Conservation (phyloP, 331 rosid species). For the Malus hybrid region DNA sequence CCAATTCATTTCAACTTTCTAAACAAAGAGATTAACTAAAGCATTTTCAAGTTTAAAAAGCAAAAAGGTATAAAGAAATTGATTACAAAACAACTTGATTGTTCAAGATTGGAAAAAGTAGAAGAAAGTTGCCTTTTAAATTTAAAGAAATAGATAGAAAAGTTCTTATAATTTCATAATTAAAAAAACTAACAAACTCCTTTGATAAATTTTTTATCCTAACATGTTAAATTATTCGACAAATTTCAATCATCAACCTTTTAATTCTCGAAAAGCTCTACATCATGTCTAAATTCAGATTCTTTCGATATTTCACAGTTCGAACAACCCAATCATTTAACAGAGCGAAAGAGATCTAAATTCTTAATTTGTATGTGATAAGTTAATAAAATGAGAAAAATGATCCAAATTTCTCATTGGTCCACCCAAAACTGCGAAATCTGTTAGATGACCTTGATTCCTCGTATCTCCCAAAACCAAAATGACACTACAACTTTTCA, state of each 20-base stretch:
- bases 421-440: too few relatives aligned
- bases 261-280: too few relatives aligned
- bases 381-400: too few relatives aligned
- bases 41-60: background rate
- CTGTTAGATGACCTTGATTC: too few relatives aligned
- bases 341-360: too few relatives aligned
- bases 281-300: too few relatives aligned
- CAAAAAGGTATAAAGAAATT: background rate
- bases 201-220: background rate
- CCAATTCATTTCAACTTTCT: background rate
- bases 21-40: background rate
- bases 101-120: background rate
- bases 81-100: background rate
- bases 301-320: too few relatives aligned
- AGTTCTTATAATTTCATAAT: too few relatives aligned
- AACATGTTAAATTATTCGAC: too few relatives aligned
- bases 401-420: too few relatives aligned
- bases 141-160: background rate
- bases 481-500: background rate
- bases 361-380: too few relatives aligned
- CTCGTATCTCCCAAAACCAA: background rate
- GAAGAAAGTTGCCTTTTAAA: background rate
- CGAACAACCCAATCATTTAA: fast-evolving
- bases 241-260: too few relatives aligned
- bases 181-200: background rate